Evolutionary conservation across 1,284 basidiomycete genomes (phyloP).

Genomic region (Peniophora sp.): DNA sequence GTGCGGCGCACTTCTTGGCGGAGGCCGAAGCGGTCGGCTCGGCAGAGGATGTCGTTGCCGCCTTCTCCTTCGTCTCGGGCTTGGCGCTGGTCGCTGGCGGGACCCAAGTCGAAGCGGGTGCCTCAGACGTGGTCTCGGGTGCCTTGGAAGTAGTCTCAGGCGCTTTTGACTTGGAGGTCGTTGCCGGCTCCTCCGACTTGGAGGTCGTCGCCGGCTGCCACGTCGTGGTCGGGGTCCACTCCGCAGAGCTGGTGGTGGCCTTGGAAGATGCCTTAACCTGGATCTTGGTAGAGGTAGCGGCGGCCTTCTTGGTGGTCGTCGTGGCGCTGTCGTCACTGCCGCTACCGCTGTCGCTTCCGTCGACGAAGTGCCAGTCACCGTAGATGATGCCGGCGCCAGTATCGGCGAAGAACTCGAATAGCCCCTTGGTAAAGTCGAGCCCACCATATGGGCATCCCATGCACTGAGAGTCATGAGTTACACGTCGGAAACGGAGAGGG

Average conservation of each 20-base stretch:
- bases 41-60: background rate
- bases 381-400: constrained; percentile 42
- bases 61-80: background rate
- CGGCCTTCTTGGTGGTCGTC: background rate
- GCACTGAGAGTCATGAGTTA: constrained; percentile 44
- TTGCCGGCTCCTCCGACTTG: constrained; percentile 5
- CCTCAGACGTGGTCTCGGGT: constrained; percentile 16
- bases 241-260: background rate
- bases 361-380: constrained; percentile 45
- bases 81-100: background rate
- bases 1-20: constrained; percentile 3
- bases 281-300: too few relatives aligned
- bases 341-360: constrained; percentile 3
- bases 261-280: background rate
- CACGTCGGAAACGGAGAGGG: too few relatives aligned
- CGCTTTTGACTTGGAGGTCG: constrained; percentile 11
- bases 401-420: constrained; percentile 58
- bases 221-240: constrained; percentile 11
- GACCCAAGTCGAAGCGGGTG: constrained; percentile 13
- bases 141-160: constrained; percentile 11
- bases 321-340: background rate
- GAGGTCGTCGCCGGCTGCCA: constrained; percentile 7
- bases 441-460: constrained; percentile 62
- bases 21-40: constrained; percentile 1
- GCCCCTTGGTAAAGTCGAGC: constrained; percentile 69